These are phyloP conservation scores for Cetradonia linearis DNA, from an alignment of 495 filamentous ascomycete genomes.

Conservation along the genomic window DNA sequence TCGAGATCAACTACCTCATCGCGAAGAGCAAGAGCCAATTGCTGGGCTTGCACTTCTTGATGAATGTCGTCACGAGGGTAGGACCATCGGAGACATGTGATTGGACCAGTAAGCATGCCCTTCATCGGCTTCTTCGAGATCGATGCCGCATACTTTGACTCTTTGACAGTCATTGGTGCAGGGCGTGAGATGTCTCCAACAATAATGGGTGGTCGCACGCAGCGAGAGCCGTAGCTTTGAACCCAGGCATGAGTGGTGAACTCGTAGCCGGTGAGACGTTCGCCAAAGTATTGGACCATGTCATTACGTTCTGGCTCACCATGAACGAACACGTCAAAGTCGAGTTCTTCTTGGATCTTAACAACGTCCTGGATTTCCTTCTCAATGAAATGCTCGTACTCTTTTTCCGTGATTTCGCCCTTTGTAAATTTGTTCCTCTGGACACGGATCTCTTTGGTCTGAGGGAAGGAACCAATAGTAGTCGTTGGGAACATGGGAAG, in stretches of 20 bases:
- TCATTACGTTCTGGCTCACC: conserved; percentile 99
- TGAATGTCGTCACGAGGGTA: conserved; percentile 99
- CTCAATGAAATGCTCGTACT: conserved; percentile 98
- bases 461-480: conserved; percentile 98
- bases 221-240: conserved; percentile 94
- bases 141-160: conserved; percentile 94
- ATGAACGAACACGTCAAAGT: conserved; percentile 92
- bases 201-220: conserved; percentile 94
- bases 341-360: conserved; percentile 95
- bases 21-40: conserved; percentile 93
- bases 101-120: conserved; percentile 98
- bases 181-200: conserved; percentile 97
- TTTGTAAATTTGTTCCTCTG: conserved; percentile 97
- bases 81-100: conserved; percentile 97
- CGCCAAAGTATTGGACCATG: conserved; percentile 99
- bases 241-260: conserved; percentile 99
- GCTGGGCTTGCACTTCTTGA: conserved; percentile 96
- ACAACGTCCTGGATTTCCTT: conserved; percentile 89
- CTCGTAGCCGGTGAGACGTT: conserved; percentile 90
- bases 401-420: conserved; percentile 77
- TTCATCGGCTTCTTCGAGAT: conserved; percentile 99
- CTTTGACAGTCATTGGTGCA: conserved; percentile 97
- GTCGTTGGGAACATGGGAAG: conserved; percentile 97
- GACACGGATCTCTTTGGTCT: conserved; percentile 95
- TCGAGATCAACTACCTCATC: conserved; percentile 98